phyloP scores from a whole-genome alignment of 2,329 filamentous ascomycete species.

The Raffaelea arxii region DNA sequence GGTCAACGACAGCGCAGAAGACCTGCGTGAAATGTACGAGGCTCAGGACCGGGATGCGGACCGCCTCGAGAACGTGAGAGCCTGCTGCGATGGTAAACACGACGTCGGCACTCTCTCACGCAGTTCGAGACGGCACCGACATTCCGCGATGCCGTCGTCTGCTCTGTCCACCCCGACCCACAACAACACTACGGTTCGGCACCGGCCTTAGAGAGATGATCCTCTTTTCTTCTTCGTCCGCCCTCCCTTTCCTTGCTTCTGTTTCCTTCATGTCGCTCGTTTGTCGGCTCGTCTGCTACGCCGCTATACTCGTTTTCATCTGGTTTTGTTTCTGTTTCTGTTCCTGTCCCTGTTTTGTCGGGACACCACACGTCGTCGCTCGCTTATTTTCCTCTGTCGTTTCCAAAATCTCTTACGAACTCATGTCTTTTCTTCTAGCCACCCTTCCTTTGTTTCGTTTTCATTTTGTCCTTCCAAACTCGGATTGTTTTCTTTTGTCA shows the following conservation, averaged over 20 bases:
- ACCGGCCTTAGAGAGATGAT: conserved; percentile 5
- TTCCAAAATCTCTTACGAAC: conserved; percentile 1
- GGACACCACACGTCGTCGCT: conserved; percentile 2
- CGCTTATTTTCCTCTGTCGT: no score
- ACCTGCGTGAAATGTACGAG: conserved; percentile 71
- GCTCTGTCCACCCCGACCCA: conserved; percentile 10
- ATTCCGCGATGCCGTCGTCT: conserved; percentile 7
- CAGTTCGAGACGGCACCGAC: conserved; percentile 16
- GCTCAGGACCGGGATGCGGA: conserved; percentile 67
- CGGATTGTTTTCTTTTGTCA: neutral
- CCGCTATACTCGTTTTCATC: neutral
- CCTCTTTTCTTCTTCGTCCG: neutral
- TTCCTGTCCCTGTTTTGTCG: neutral
- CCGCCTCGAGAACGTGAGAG: conserved; percentile 85
- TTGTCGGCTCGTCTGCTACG: neutral
- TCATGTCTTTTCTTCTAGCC: conserved; percentile 3
- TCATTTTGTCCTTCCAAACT: neutral
- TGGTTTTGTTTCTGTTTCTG: neutral
- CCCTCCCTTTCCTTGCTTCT: neutral
- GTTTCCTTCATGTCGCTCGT: neutral
- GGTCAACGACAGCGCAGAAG: conserved; percentile 71
- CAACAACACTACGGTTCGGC: conserved; percentile 7
- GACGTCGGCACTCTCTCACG: conserved; percentile 52
- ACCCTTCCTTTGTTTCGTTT: neutral
- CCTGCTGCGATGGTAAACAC: conserved; percentile 94